A percentile compares a stretch with the other conserved stretches of the same genome.
These are phyloP conservation scores for Colletotrichum falcatum DNA, from an alignment of 2,329 filamentous ascomycete species.

Conservation along the genomic window DNA sequence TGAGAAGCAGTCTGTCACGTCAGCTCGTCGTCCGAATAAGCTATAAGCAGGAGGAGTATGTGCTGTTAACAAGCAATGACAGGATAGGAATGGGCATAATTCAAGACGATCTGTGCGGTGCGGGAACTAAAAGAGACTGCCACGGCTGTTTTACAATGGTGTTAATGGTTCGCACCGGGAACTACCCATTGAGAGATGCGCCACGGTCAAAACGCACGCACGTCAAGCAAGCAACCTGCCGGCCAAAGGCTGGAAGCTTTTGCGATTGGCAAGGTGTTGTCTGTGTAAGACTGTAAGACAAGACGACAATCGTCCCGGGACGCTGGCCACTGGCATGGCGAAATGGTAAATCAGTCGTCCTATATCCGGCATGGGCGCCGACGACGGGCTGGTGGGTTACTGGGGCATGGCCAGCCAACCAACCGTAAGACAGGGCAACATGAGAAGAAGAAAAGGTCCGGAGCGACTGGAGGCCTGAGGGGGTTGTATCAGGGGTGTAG, in stretches of 20 bases:
- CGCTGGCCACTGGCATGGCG: constrained; percentile 16
- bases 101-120: constrained; percentile 29
- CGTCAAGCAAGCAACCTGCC: neutral
- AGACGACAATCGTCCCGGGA: neutral
- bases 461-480: neutral
- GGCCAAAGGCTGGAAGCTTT: neutral
- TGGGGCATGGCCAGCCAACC: constrained; percentile 14
- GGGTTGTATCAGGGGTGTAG: neutral
- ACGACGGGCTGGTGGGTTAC: neutral
- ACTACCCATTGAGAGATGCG: constrained; percentile 2
- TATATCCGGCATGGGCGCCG: constrained; percentile 6
- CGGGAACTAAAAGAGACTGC: constrained; percentile 32
- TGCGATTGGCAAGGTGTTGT: constrained; percentile 9
- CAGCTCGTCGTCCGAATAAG: constrained; percentile 34
- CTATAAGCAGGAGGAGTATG: constrained; percentile 7
- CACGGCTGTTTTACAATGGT: constrained; percentile 15
- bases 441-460: neutral
- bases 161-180: neutral
- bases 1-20: constrained; percentile 10
- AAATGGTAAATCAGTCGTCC: constrained; percentile 8
- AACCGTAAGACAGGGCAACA: neutral
- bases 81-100: constrained; percentile 10
- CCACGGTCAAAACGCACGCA: neutral
- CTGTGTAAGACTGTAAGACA: constrained; percentile 3
- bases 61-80: neutral